These are phyloP conservation scores for Thalia dealbata DNA, from an alignment of 176 grass and related monocot species.

Conservation along the genomic window DNA sequence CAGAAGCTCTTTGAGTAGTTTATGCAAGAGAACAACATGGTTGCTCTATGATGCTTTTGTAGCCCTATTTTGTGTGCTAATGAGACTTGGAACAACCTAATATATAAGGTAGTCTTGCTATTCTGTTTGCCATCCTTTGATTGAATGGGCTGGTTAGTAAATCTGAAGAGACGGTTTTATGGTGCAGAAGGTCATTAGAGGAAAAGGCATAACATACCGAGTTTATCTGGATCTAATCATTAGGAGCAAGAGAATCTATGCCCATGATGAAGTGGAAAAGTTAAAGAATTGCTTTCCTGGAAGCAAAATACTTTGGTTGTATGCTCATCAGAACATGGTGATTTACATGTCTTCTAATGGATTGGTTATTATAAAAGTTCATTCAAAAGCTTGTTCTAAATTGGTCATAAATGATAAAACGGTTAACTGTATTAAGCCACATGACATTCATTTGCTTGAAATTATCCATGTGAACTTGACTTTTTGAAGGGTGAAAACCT, in stretches of 20 bases:
- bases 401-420: not conserved
- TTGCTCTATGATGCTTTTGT: conserved; percentile 4
- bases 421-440: not conserved
- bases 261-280: not conserved
- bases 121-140: not conserved
- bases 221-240: not conserved
- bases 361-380: not conserved
- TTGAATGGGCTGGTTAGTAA: not conserved
- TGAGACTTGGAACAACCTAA: not conserved
- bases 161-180: not conserved
- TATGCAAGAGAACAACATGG: conserved; percentile 26
- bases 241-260: not conserved
- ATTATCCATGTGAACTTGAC: not conserved
- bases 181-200: not conserved
- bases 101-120: not conserved
- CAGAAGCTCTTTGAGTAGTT: conserved; percentile 14
- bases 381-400: not conserved
- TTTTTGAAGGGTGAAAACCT: not conserved
- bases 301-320: not conserved
- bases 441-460: not conserved
- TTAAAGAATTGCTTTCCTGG: not conserved
- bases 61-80: not conserved
- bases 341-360: not conserved
- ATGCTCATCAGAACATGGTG: not conserved
- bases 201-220: not conserved